A percentile compares a stretch with the other conserved stretches of the same genome.
phyloP scores from a whole-genome alignment of 441 rosid genomes.

The Breynia disticha region DNA sequence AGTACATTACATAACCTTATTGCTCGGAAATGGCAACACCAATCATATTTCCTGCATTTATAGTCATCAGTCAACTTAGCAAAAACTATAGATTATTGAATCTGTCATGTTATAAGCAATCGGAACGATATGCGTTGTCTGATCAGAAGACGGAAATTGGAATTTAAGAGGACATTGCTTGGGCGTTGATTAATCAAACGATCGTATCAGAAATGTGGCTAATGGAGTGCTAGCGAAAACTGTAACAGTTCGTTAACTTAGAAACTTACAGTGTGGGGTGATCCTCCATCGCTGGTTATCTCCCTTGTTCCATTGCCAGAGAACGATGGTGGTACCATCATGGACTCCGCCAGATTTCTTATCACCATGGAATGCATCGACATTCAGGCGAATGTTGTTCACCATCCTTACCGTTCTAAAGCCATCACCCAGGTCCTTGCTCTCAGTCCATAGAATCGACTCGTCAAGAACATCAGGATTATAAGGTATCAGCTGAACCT shows the following conservation, averaged over 20 bases:
- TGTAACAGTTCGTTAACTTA: background rate
- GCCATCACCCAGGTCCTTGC: constrained; percentile 59
- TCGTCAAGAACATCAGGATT: constrained; percentile 48
- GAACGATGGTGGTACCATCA: constrained; percentile 63
- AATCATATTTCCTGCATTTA: too few species aligned
- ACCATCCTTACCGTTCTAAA: constrained; percentile 68
- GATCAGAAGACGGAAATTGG: too few species aligned
- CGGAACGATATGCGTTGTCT: too few species aligned
- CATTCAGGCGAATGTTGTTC: constrained; percentile 50
- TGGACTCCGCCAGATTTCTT: constrained; percentile 57
- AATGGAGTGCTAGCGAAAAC: background rate
- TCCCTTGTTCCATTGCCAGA: constrained; percentile 79
- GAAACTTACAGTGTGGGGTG: constrained; percentile 51
- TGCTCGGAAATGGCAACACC: too few species aligned
- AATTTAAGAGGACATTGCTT: too few species aligned
- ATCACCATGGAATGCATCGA: constrained; percentile 79
- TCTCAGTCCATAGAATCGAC: constrained; percentile 67
- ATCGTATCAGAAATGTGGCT: background rate
- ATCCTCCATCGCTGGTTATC: constrained; percentile 84
- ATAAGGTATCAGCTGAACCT: constrained; percentile 65
- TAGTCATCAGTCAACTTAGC: too few species aligned
- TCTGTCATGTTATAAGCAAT: too few species aligned
- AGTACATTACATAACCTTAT: too few species aligned
- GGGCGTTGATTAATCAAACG: too few species aligned
- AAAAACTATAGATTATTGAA: too few species aligned